phyloP scores from a whole-genome alignment of 2,329 filamentous ascomycete species.

The Ophiostoma pallidulum region DNA sequence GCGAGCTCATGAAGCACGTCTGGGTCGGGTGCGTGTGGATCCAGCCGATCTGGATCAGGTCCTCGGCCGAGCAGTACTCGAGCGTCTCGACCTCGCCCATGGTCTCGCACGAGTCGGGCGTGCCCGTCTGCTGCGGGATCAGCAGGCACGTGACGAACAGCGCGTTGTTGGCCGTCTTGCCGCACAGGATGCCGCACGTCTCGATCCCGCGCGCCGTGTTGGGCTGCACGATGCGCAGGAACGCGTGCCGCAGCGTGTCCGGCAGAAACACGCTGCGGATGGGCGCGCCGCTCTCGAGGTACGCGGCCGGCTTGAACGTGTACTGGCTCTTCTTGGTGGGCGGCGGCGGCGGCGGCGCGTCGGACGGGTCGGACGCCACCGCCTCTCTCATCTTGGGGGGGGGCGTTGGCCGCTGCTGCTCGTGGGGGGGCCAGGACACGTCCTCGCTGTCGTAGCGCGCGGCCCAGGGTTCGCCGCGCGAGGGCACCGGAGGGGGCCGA shows the following conservation, averaged over 20 bases:
- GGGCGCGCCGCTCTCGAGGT: constrained; percentile 80
- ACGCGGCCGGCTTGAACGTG: constrained; percentile 75
- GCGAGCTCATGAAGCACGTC: constrained; percentile 93
- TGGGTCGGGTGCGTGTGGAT: constrained; percentile 97
- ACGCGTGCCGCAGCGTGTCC: constrained; percentile 59
- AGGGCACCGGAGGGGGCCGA: constrained; percentile 1
- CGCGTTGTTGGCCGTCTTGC: constrained; percentile 83
- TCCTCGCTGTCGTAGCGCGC: constrained; percentile 2
- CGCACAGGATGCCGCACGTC: constrained; percentile 91
- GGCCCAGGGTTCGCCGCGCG: neutral
- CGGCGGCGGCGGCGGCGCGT: constrained; percentile 18
- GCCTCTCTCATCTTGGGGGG: neutral
- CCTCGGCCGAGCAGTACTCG: constrained; percentile 77
- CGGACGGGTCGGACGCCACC: neutral
- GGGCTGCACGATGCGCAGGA: constrained; percentile 60
- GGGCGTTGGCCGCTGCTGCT: neutral
- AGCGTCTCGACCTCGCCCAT: constrained; percentile 77
- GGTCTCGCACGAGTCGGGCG: constrained; percentile 90
- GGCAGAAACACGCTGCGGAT: constrained; percentile 85
- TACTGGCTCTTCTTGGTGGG: constrained; percentile 48
- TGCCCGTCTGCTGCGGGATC: constrained; percentile 83
- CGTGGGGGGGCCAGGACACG: constrained; percentile 3
- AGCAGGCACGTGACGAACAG: constrained; percentile 83
- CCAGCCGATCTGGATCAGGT: constrained; percentile 84
- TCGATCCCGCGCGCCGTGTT: constrained; percentile 81